Evolutionary conservation across 2,329 filamentous ascomycete genomes (phyloP), one percentile per base, ranked within the genome.

Genomic region (Claviceps sp.): DNA sequence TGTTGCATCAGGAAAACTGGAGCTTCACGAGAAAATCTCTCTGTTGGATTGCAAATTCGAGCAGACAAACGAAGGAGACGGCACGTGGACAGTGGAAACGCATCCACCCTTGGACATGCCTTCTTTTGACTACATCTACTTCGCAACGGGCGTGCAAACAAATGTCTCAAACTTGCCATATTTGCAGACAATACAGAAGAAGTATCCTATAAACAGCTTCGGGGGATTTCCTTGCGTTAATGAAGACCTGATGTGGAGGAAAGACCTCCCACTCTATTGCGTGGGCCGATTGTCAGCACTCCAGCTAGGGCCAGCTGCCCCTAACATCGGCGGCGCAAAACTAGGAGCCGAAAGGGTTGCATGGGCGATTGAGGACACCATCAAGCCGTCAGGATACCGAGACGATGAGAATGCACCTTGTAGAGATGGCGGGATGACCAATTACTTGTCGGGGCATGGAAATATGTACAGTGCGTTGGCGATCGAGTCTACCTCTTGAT

Each of bases 161-260:
- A 74, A 89, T 56, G 77, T 88, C 26, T 61, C 67, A 1, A 71
- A 72, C 2, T 70, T 89, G 22, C 76, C 82, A 0, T 81, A 81
- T 52, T 67, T 91, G 13, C 67, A 78, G 52, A 76, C 70, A 0
- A 77, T 91, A 61, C 65, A 77, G 8, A 56, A 68, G 3, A 73
- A 79, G 18, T 72, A 83, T 55, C 85, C 84, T 0, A 74, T 91
- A 37, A 66, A 79, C 16, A 75, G 71, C 0, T 73, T 79, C 24
- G 79, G 80, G 4, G 87, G 87, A 0, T 69, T 89, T 20, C 87
- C 87, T 0, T 87, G 83, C 56, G 65, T 91, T 49, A 90, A 77
- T 2, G 79, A 90, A 43, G 85, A 91, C 59, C 69, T 91, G 54
- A 84, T 83, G 75, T 91, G 86, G 87, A 73, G 73, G 40, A 72